Base-by-base conservation (phyloP, 768 basidiomycete genomes). In the Saitozyma sp. region DNA sequence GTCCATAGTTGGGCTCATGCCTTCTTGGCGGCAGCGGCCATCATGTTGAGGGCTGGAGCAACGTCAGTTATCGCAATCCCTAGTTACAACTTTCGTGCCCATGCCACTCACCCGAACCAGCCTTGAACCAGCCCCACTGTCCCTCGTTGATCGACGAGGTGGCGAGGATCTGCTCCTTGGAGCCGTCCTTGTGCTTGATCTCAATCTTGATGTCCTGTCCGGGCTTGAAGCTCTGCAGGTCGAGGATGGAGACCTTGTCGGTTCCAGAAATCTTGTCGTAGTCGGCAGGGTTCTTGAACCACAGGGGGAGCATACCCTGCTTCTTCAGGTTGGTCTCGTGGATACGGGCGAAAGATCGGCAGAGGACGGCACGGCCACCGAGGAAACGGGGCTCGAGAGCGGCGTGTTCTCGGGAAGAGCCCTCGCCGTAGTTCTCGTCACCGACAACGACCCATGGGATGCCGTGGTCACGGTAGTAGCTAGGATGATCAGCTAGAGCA, bases 71-170 rank as follows among this genome's bases (percentile, higher is more conserved):
- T 53, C 46, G 43, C 10, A n/a, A 51, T 7, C 1, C 3, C 54
- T 55, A 56, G 2, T 42, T 42, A n/a, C 11, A 13, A 92, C 6
- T 10, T 94, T 93, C 57, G 95, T 86, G 91, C 29, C 29, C 2
- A 5, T 29, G 29, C 29, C 29, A 66, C 64, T 65, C 41, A 65
- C 64, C 68, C 68, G 90, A 92, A 48, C 95, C 95, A 73, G 92
- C 92, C 85, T 93, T 94, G 88, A 96, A 97, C 94, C 95, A 96
- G 71, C 86, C 91, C 76, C 96, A 94, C 82, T 96, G 94, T 52
- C 92, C 92, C 81, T 92, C 89, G 78, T 98, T 97, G 85, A 96
- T 97, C 11, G 91, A 90, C 81, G 96, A 92, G 29, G 91, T 90
- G 63, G 93, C 87, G 19, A 84, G 53, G 68, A 95, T 84, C 75